Base-by-base conservation (phyloP, 345 rosid genomes). In the Camelina laxa region DNA sequence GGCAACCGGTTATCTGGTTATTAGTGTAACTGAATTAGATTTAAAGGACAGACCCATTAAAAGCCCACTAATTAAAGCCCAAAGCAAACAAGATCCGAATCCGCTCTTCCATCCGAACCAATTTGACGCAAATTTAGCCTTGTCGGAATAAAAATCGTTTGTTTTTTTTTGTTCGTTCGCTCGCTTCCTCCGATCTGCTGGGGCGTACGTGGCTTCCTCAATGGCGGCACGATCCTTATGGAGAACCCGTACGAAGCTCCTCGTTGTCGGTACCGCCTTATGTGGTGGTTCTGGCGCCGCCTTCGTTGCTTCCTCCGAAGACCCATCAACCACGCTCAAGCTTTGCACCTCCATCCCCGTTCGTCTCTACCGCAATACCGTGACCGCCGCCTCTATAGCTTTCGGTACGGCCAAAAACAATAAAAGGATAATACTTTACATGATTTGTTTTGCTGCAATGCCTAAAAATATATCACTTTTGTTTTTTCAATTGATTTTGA, bases 381-480 rank as follows among this genome's bases (percentile, higher is more conserved):
- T 81, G 7, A 91, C 98, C 19, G 98, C 95, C 13, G 89, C 94
- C 67, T 88, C 97, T 73, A 86, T 96, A 16, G 91, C 90, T 67
- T 91, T 90, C 62, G 97, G 99, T 92, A 86, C 45, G 47, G n/a
- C 1, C 10, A n/a, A 35, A 12, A 2, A 47, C 56, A 4, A 20
- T 48, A n/a, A 11, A 27, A 24, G 4, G 36, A 14, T 30, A 3
- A 35, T 35, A 6, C 13, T 20, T 72, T 19, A 44, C 47, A 63
- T 7, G 30, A 58, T 50, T 19, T 16, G 42, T 66, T n/a, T 63
- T 1, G 51, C 27, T 72, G 17, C 59, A 58, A 22, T 63, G 66
- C 27, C 5, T 4, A 27, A 27, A 27, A 51, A 22, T n/a, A 15
- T 9, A n/a, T 36, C 59, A 0, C 22, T 2, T 20, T 6, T 31